A percentile compares a stretch with the other conserved stretches of the same genome.
Evolutionary conservation across 768 basidiomycete species (phyloP).

Genomic region (Podaxis sp.): DNA sequence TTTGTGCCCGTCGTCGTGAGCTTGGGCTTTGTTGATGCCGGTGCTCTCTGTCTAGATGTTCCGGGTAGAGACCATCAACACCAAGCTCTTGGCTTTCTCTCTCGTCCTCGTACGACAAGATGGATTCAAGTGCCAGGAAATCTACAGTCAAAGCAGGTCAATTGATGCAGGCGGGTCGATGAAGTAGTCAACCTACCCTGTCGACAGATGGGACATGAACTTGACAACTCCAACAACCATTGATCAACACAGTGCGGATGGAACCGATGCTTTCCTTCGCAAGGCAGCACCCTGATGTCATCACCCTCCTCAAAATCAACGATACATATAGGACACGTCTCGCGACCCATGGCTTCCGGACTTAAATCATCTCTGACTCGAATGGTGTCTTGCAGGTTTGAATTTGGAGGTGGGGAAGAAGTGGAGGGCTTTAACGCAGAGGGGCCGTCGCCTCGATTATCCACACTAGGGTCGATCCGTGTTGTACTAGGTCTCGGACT

Average conservation of each 20-base stretch:
- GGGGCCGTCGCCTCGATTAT: constrained; percentile 16
- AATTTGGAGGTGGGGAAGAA: not conserved
- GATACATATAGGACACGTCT: constrained; percentile 94
- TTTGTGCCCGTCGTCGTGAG: not conserved
- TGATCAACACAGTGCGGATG: constrained; percentile 90
- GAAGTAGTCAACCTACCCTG: constrained; percentile 52
- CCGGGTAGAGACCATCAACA: not conserved
- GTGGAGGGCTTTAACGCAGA: not conserved
- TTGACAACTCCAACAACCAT: constrained; percentile 87
- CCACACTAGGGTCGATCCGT: not conserved
- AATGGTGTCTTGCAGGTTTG: constrained; percentile 8
- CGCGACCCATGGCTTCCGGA: constrained; percentile 67
- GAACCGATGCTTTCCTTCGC: constrained; percentile 88
- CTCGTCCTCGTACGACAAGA: constrained; percentile 31
- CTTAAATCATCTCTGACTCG: constrained; percentile 34
- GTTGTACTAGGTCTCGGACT: constrained; percentile 4
- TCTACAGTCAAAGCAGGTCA: constrained; percentile 25
- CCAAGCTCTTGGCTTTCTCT: constrained; percentile 4
- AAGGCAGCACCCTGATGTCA: constrained; percentile 85
- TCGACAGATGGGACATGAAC: constrained; percentile 88
- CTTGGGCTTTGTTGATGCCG: constrained; percentile 10
- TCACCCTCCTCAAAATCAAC: constrained; percentile 93
- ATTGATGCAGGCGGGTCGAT: not conserved
- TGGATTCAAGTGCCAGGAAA: constrained; percentile 58
- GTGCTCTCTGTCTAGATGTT: constrained; percentile 11